Percentiles rank a stretch among this genome's conserved stretches.
phyloP scores from a whole-genome alignment of 306 rosid genomes.

The Betula pendula region DNA sequence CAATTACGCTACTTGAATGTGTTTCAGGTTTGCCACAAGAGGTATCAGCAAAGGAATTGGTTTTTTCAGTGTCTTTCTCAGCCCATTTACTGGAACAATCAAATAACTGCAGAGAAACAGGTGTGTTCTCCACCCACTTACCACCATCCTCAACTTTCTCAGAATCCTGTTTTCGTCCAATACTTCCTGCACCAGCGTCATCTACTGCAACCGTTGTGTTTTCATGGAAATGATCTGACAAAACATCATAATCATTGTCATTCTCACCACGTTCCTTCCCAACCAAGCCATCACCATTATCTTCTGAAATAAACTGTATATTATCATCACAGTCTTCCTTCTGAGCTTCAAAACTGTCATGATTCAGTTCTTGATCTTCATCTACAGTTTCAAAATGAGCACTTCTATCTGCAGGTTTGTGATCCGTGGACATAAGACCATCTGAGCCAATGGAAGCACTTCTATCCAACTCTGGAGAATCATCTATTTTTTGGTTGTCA shows the following conservation, averaged over 20 bases:
- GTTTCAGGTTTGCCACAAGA: constrained; percentile 7
- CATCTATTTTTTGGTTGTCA: neutral
- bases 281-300: constrained; percentile 1
- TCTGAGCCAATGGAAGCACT: neutral
- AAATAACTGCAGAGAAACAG: neutral
- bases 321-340: neutral
- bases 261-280: neutral
- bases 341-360: neutral
- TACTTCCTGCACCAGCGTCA: neutral
- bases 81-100: neutral
- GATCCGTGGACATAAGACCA: neutral
- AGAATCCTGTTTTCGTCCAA: neutral
- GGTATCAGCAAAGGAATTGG: neutral
- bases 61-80: neutral
- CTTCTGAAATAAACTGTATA: neutral
- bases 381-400: neutral
- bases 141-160: neutral
- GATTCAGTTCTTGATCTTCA: neutral
- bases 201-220: neutral
- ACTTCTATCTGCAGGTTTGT: neutral
- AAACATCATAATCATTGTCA: neutral
- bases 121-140: neutral
- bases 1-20: constrained; percentile 3
- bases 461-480: neutral
- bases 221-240: neutral